Percentiles rank a stretch among this genome's conserved stretches.
phyloP scores from a whole-genome alignment of 257 asterid species.

The Jaltomata sinuosa region DNA sequence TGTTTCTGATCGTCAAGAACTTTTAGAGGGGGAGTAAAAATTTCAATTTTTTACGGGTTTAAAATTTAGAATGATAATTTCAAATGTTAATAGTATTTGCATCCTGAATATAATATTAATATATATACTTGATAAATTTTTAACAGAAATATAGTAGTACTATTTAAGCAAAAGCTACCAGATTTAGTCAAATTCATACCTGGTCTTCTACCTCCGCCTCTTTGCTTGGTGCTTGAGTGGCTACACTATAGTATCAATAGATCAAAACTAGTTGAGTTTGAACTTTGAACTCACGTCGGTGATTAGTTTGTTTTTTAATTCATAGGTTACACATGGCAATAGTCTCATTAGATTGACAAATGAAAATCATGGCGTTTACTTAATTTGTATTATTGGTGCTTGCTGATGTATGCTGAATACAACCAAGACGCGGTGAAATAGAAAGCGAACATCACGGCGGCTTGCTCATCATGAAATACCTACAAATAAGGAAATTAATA shows the following conservation, averaged over 20 bases:
- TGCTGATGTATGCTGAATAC: neutral
- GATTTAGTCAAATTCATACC: neutral
- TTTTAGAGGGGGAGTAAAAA: neutral
- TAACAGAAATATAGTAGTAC: neutral
- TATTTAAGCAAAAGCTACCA: fast-evolving
- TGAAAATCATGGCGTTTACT: neutral
- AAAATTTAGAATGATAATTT: too few relatives aligned
- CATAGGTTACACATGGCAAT: neutral
- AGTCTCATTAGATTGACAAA: neutral
- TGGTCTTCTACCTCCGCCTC: neutral
- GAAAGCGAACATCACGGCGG: neutral
- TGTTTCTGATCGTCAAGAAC: neutral
- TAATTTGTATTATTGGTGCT: neutral
- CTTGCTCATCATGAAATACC: neutral
- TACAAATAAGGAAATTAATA: neutral
- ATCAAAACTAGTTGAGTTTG: neutral
- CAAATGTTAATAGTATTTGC: neutral
- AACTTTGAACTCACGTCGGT: neutral
- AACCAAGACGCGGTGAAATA: neutral
- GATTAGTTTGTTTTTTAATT: neutral
- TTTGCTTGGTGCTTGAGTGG: neutral
- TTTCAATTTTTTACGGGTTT: neutral
- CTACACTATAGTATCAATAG: neutral
- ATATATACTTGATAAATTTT: neutral
- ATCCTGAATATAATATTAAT: neutral